Conservation (phyloP, 2,329 filamentous ascomycete genomes). For the Apiospora phragmitis region DNA sequence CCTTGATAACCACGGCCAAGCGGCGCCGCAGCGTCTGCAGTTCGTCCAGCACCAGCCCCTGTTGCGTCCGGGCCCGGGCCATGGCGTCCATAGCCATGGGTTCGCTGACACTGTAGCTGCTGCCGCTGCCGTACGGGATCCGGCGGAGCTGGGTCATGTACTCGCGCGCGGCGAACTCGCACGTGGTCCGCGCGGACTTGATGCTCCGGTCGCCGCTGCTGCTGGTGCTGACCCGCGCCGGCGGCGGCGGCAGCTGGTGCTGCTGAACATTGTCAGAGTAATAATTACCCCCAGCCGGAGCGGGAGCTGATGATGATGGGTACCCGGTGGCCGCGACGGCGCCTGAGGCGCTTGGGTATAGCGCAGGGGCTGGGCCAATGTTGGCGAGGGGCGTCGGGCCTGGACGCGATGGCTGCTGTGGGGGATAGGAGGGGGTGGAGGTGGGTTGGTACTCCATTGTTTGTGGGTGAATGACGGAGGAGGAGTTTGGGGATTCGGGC, state of each 20-base stretch:
- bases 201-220: constrained; percentile 18
- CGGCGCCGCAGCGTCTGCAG: constrained; percentile 45
- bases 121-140: constrained; percentile 20
- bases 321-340: background rate
- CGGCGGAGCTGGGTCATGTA: constrained; percentile 33
- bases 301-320: background rate
- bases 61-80: constrained; percentile 43
- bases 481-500: background rate
- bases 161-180: constrained; percentile 35
- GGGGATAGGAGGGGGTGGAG: background rate
- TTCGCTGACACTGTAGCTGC: constrained; percentile 25
- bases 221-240: too few species aligned
- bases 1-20: constrained; percentile 43
- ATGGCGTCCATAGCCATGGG: constrained; percentile 44
- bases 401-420: background rate
- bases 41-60: constrained; percentile 43
- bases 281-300: background rate
- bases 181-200: constrained; percentile 23
- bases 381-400: background rate
- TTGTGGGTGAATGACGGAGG: background rate
- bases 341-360: background rate
- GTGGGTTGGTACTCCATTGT: constrained; percentile 20
- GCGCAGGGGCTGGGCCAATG: background rate
- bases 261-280: background rate
- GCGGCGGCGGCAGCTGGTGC: background rate